These are phyloP conservation scores for Vickermania ingenoplastis DNA, from an alignment of 208 protist species.

Conservation along the genomic window DNA sequence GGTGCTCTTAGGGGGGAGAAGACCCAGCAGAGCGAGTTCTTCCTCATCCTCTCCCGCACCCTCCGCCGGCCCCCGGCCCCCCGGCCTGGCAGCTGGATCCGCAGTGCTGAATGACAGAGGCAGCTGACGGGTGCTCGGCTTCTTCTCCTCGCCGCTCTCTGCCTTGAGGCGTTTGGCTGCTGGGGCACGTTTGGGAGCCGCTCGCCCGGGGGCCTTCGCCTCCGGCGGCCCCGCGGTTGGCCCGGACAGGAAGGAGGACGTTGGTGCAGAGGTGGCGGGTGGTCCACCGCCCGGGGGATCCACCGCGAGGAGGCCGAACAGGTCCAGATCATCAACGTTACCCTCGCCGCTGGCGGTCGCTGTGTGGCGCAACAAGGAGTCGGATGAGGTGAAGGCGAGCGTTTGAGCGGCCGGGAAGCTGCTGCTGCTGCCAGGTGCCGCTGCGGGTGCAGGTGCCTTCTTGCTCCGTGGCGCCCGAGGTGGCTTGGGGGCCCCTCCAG, in stretches of 20 bases:
- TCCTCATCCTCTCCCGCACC: not conserved
- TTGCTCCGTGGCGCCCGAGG: constrained; percentile 10
- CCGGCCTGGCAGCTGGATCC: no score
- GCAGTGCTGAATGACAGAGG: not conserved
- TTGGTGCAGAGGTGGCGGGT: no score
- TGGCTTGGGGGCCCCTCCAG: not conserved
- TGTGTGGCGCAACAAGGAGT: constrained; percentile 10
- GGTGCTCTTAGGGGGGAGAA: no score
- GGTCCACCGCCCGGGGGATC: no score
- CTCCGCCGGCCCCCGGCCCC: no score
- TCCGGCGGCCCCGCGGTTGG: not conserved
- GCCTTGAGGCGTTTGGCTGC: not conserved
- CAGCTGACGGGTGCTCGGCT: not conserved
- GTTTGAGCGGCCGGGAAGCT: constrained; percentile 5
- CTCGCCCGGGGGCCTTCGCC: not conserved
- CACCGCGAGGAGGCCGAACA: constrained; percentile 62
- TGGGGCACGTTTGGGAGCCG: not conserved
- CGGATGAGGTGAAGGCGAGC: not conserved
- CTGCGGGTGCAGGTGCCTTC: not conserved
- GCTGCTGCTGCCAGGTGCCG: not conserved
- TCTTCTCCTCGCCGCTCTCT: not conserved
- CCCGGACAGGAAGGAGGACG: not conserved
- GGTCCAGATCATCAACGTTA: constrained; percentile 19
- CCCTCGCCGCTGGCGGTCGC: constrained; percentile 4
- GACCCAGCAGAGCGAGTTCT: not conserved